phyloP scores from a whole-genome alignment of 331 rosid genomes.

The Saraca asoca region DNA sequence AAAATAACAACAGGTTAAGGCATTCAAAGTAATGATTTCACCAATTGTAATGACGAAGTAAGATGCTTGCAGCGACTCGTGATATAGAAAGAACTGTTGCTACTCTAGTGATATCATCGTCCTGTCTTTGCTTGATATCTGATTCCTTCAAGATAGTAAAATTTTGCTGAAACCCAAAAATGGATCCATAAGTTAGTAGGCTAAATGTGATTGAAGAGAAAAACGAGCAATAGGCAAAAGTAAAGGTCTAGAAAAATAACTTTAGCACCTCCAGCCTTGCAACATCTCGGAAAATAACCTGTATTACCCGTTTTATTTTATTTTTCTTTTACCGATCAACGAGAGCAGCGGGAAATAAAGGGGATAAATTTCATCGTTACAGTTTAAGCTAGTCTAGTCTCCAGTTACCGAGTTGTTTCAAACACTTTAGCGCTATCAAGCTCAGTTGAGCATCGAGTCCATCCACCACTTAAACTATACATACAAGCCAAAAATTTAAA shows the following conservation, averaged over 20 bases:
- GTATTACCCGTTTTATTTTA: not conserved
- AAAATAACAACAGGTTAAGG: conserved; percentile 10
- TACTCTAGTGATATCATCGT: conserved; percentile 65
- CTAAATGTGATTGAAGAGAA: not conserved
- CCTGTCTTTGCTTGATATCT: conserved; percentile 62
- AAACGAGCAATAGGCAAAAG: not conserved
- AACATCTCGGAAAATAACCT: not conserved
- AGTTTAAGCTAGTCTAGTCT: conserved; percentile 22
- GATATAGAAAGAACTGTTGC: conserved; percentile 77
- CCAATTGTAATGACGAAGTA: conserved; percentile 81
- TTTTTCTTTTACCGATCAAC: not conserved
- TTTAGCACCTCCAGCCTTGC: not conserved
- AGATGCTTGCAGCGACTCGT: conserved; percentile 56
- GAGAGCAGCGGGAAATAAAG: not conserved
- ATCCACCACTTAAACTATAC: not conserved
- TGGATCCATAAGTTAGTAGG: conserved; percentile 13
- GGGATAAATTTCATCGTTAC: not conserved
- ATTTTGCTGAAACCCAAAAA: conserved; percentile 57
- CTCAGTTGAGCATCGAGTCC: conserved; percentile 5
- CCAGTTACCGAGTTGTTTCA: not conserved
- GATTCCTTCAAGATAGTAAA: conserved; percentile 63
- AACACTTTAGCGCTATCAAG: not conserved
- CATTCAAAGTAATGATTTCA: conserved; percentile 26
- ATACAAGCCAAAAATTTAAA: not conserved
- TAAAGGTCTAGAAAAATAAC: not conserved